Percentiles rank a stretch among this genome's conserved stretches.
phyloP scores from a whole-genome alignment of 371 early-diverging fungal genomes.

The Smittium culicis region DNA sequence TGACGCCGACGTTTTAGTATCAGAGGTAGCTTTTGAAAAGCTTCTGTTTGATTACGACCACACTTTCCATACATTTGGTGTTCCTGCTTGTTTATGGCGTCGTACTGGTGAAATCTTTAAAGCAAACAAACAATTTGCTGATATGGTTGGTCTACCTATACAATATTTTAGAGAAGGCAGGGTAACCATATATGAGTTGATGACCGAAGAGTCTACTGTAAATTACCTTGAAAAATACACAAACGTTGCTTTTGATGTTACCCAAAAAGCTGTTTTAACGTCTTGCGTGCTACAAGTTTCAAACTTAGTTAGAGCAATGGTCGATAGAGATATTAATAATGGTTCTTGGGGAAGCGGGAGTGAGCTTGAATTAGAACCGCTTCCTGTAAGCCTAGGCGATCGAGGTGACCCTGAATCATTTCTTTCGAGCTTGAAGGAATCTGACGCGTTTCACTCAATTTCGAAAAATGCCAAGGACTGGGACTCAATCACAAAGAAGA shows the following conservation, averaged over 20 bases:
- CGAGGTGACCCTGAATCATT: not conserved
- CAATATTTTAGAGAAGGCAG: slow-evolving; percentile 54
- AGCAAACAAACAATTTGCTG: slow-evolving; percentile 83
- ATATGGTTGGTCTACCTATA: slow-evolving; percentile 63
- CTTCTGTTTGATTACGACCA: slow-evolving; percentile 82
- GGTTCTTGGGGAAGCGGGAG: slow-evolving; percentile 9
- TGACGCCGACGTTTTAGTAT: slow-evolving; percentile 78
- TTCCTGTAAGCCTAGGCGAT: not conserved
- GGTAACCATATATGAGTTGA: slow-evolving; percentile 78
- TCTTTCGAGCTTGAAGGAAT: not conserved
- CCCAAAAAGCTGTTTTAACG: slow-evolving; percentile 87
- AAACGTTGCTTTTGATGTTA: slow-evolving; percentile 85
- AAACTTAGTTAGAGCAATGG: slow-evolving; percentile 19
- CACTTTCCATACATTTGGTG: slow-evolving; percentile 84
- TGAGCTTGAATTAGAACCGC: not conserved
- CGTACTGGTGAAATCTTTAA: slow-evolving; percentile 91
- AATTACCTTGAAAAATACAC: slow-evolving; percentile 90
- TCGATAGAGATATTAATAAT: slow-evolving; percentile 11
- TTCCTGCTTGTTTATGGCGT: slow-evolving; percentile 86
- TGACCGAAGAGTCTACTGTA: slow-evolving; percentile 81
- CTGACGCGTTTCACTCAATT: not conserved
- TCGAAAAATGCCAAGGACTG: not conserved
- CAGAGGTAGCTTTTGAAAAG: slow-evolving; percentile 88
- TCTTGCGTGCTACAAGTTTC: slow-evolving; percentile 50
- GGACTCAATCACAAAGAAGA: not conserved